phyloP scores from a whole-genome alignment of 2,329 filamentous ascomycete species.

The Trichoderma hamatum region DNA sequence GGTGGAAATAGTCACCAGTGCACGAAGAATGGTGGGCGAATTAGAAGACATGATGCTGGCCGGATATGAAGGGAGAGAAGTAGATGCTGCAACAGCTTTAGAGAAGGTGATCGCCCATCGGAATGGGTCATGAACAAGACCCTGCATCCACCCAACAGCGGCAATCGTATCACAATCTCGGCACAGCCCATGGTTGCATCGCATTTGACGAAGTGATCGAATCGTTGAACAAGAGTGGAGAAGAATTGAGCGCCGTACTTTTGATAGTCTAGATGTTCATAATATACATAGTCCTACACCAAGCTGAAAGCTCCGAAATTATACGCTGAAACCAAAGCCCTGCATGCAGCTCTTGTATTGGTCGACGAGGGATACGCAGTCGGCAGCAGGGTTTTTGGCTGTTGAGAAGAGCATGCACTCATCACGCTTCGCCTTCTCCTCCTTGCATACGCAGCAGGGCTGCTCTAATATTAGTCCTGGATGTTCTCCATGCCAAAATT shows the following conservation, averaged over 20 bases:
- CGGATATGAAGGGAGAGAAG: constrained; percentile 36
- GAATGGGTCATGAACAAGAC: background rate
- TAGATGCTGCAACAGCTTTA: constrained; percentile 30
- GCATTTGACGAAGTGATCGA: background rate
- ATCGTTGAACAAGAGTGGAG: constrained; percentile 2
- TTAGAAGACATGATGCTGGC: constrained; percentile 39
- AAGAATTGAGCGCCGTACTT: constrained; percentile 29
- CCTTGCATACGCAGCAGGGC: constrained; percentile 98
- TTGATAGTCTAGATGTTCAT: constrained; percentile 30
- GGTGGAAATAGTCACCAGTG: constrained; percentile 31
- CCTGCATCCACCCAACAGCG: background rate
- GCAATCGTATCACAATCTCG: background rate
- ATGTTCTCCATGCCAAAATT: background rate
- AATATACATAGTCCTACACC: constrained; percentile 32
- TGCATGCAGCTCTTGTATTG: constrained; percentile 92
- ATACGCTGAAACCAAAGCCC: constrained; percentile 83
- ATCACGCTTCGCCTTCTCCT: constrained; percentile 89
- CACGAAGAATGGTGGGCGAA: constrained; percentile 30
- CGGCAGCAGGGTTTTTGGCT: constrained; percentile 76
- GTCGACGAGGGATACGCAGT: constrained; percentile 80
- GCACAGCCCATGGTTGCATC: background rate
- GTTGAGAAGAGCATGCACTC: constrained; percentile 99
- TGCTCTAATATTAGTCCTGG: constrained; percentile 43
- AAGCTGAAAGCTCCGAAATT: constrained; percentile 29
- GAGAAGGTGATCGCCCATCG: background rate